These are phyloP conservation scores for Pseudogymnoascus sp. DNA, from an alignment of 2,329 filamentous ascomycete species.

Conservation along the genomic window DNA sequence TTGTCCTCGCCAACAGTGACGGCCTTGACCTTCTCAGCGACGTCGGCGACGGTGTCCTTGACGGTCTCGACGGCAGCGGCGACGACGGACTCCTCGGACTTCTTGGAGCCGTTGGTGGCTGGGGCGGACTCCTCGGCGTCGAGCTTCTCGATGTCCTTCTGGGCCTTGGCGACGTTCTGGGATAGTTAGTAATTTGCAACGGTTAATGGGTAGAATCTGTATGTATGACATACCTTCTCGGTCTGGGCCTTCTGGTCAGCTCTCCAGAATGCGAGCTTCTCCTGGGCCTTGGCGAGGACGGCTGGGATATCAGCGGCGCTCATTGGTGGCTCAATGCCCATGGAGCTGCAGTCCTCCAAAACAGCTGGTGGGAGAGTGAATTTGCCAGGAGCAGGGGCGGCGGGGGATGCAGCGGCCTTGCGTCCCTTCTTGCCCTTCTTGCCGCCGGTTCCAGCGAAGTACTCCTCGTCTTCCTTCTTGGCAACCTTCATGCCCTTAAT, in stretches of 20 bases:
- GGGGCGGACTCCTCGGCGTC: constrained; percentile 57
- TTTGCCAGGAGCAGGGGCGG: constrained; percentile 44
- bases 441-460: constrained; percentile 62
- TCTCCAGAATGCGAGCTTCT: constrained; percentile 89
- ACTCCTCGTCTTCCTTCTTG: constrained; percentile 86
- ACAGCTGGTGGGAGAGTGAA: constrained; percentile 88
- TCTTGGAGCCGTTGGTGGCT: constrained; percentile 25
- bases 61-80: constrained; percentile 23
- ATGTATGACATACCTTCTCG: constrained; percentile 61
- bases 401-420: constrained; percentile 49
- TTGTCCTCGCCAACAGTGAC: constrained; percentile 49
- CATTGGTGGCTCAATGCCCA: constrained; percentile 83
- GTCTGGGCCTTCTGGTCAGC: constrained; percentile 83
- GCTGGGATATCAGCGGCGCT: constrained; percentile 72
- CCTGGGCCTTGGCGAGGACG: constrained; percentile 81
- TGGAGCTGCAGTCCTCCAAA: constrained; percentile 78
- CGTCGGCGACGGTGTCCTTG: constrained; percentile 51
- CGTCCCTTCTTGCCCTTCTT: constrained; percentile 87
- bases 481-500: constrained; percentile 79
- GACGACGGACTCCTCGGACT: not conserved
- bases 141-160: constrained; percentile 87
- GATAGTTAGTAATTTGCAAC: constrained; percentile 27
- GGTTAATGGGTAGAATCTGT: not conserved
- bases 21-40: constrained; percentile 50
- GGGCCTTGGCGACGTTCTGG: constrained; percentile 92